A percentile compares a stretch with the other conserved stretches of the same genome.
Conservation (phyloP, 139 green algal species). For the Nannochloris sp. region DNA sequence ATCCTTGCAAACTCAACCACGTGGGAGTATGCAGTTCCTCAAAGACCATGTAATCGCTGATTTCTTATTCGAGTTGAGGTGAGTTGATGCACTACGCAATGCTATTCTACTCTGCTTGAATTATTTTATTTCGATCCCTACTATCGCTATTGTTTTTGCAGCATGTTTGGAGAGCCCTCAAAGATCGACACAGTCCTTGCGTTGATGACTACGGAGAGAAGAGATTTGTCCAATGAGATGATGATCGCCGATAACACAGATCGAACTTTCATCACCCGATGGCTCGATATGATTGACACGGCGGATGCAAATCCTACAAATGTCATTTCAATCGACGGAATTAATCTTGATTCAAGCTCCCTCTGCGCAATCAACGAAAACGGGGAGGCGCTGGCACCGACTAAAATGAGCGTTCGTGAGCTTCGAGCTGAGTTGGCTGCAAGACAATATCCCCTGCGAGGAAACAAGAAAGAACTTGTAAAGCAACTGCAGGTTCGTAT, state of each 20-base stretch:
- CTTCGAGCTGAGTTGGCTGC: slow-evolving; percentile 6
- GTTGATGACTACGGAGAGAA: neutral
- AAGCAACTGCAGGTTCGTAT: neutral
- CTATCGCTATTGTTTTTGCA: neutral
- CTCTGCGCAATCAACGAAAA: slow-evolving; percentile 1
- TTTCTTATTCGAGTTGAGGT: slow-evolving; percentile 6
- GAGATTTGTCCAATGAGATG: neutral
- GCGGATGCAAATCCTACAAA: neutral
- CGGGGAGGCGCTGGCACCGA: neutral
- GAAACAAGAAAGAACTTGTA: slow-evolving; percentile 6
- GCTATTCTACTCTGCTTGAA: neutral
- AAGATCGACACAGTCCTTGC: slow-evolving; percentile 3
- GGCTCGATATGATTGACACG: neutral
- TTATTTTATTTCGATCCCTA: neutral
- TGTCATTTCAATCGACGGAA: neutral
- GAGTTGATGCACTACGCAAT: neutral
- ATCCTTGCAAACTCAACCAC: neutral
- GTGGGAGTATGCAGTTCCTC: slow-evolving; percentile 12
- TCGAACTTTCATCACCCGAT: slow-evolving; percentile 5
- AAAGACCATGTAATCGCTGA: neutral
- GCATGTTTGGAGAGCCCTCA: neutral
- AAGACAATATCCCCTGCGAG: neutral
- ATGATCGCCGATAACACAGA: neutral
- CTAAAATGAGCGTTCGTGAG: slow-evolving; percentile 9
- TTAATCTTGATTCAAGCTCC: neutral